Conservation (phyloP, 495 filamentous ascomycete species). For the Penicillium manginii region DNA sequence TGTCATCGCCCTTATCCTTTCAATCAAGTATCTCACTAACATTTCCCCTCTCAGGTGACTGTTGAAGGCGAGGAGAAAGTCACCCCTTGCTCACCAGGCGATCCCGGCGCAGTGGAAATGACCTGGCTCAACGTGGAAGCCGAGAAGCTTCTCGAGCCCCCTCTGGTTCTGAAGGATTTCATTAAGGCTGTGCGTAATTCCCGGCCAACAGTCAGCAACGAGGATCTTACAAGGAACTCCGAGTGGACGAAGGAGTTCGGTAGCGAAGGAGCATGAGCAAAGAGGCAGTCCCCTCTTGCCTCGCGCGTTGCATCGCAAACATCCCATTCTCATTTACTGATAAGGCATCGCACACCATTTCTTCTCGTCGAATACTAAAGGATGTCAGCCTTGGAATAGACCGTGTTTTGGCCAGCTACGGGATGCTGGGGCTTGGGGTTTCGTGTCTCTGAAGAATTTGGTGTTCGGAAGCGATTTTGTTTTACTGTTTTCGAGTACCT, state of each 20-base stretch:
- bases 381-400: constrained; percentile 10
- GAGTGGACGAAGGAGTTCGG: constrained; percentile 98
- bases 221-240: constrained; percentile 79
- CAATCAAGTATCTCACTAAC: neutral
- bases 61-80: constrained; percentile 74
- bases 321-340: neutral
- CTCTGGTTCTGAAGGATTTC: constrained; percentile 89
- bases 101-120: constrained; percentile 85
- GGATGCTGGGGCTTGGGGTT: constrained; percentile 1
- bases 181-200: constrained; percentile 87
- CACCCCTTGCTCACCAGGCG: constrained; percentile 94
- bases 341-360: neutral
- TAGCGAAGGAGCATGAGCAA: constrained; percentile 75
- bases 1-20: constrained; percentile 9
- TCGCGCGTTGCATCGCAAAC: neutral
- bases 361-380: neutral
- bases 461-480: constrained; percentile 39
- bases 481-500: constrained; percentile 23
- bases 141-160: constrained; percentile 82
- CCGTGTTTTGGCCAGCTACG: neutral
- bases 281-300: neutral
- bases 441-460: constrained; percentile 14
- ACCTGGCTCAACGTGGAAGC: constrained; percentile 85
- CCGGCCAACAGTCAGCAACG: constrained; percentile 83
- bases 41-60: constrained; percentile 58